phyloP scores from a whole-genome alignment of 2,329 filamentous ascomycete genomes.

The Verticillium nubilum region DNA sequence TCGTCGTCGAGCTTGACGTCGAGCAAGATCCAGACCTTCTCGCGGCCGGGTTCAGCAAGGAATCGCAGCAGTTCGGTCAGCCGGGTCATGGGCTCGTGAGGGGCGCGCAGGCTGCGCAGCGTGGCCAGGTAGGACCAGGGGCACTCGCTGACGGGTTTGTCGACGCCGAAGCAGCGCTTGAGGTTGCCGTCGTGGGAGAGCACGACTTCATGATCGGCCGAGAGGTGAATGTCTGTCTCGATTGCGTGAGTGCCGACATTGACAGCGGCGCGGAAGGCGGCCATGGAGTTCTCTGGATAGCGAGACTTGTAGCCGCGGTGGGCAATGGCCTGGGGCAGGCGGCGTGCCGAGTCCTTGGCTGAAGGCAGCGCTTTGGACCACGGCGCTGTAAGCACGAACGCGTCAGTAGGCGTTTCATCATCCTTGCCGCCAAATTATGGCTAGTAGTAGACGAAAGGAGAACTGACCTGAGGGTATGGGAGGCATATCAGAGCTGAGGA shows the following conservation, averaged over 20 bases:
- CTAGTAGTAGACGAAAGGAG: not conserved
- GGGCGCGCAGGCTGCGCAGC: slow-evolving; percentile 61
- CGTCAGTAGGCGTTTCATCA: not conserved
- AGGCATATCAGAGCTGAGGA: not conserved
- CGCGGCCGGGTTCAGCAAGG: slow-evolving; percentile 51
- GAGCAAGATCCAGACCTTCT: slow-evolving; percentile 71
- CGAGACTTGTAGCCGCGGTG: slow-evolving; percentile 74
- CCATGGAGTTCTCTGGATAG: slow-evolving; percentile 83
- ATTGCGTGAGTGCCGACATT: slow-evolving; percentile 71
- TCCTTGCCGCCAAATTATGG: not conserved
- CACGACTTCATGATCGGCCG: slow-evolving; percentile 77
- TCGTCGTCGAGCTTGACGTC: slow-evolving; percentile 85
- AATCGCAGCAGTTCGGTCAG: slow-evolving; percentile 70
- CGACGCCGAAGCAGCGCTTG: slow-evolving; percentile 75
- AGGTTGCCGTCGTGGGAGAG: slow-evolving; percentile 73
- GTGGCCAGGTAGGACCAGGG: slow-evolving; percentile 69
- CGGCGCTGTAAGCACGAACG: slow-evolving; percentile 14
- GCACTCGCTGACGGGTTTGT: slow-evolving; percentile 67
- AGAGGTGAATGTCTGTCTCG: slow-evolving; percentile 84
- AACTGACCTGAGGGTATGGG: not conserved
- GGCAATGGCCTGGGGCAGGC: slow-evolving; percentile 65
- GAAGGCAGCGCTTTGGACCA: slow-evolving; percentile 26
- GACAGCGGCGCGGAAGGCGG: slow-evolving; percentile 69
- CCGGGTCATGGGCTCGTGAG: slow-evolving; percentile 67
- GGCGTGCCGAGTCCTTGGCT: slow-evolving; percentile 6